Conservation (phyloP, 352 stramenopile species). For the Pythium insidiosum region DNA sequence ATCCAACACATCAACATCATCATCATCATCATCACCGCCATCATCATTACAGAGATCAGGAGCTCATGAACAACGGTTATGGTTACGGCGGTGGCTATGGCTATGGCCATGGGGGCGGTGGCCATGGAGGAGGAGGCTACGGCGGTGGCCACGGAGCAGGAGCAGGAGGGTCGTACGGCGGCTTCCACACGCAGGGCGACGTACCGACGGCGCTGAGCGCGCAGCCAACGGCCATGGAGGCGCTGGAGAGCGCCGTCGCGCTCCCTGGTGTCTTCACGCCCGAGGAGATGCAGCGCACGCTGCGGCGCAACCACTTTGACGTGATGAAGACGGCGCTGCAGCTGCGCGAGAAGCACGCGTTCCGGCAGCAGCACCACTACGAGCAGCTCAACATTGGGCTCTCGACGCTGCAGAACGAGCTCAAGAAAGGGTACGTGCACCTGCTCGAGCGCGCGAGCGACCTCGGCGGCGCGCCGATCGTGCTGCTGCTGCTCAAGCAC, state of each 20-base stretch:
- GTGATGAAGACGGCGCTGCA: slow-evolving; percentile 66
- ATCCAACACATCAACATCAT: too few species aligned
- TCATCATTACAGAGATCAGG: too few species aligned
- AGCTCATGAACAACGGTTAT: too few species aligned
- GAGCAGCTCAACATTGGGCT: slow-evolving; percentile 57
- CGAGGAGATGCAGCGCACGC: slow-evolving; percentile 43
- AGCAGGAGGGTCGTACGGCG: slow-evolving; percentile 9
- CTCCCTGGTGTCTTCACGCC: slow-evolving; percentile 45
- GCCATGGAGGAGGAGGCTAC: slow-evolving; percentile 2
- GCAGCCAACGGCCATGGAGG: slow-evolving; percentile 46
- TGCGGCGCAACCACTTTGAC: slow-evolving; percentile 53
- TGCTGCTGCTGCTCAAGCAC: slow-evolving; percentile 51
- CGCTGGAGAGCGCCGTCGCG: slow-evolving; percentile 57
- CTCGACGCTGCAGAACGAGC: slow-evolving; percentile 44
- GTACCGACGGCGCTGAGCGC: slow-evolving; percentile 16
- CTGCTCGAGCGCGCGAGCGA: slow-evolving; percentile 50
- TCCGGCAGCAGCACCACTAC: slow-evolving; percentile 33
- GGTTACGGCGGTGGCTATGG: not conserved
- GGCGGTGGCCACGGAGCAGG: not conserved
- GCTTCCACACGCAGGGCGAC: slow-evolving; percentile 25
- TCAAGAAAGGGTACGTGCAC: slow-evolving; percentile 72
- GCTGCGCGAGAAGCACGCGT: slow-evolving; percentile 58
- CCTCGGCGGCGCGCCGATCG: slow-evolving; percentile 35
- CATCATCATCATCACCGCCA: too few species aligned
- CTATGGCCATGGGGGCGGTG: not conserved